Evolutionary conservation across 1,284 basidiomycete species (phyloP), one percentile per base, ranked within the genome.

Genomic region (Rhodotorula mucilaginosa): DNA sequence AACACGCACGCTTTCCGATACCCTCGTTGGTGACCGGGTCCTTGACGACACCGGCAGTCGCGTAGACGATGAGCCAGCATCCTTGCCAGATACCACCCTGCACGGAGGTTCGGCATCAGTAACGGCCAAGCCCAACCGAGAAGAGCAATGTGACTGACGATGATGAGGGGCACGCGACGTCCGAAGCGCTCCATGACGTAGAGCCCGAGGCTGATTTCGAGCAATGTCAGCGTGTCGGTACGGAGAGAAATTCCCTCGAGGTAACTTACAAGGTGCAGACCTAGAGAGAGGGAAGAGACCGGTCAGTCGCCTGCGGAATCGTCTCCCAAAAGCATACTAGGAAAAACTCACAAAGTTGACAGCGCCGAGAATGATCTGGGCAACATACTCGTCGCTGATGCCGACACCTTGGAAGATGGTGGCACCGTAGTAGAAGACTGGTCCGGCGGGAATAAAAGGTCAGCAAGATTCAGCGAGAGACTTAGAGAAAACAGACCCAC

Each of bases 41-140:
- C 70, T 86, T 85, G 0, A 87, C 87, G 1, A 88, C 89, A 44
- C 90, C 90, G 3, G 88, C 90, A 10, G 87, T 85, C 0, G 89
- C 90, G 78, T 90, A 92, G 29, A 90, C 86, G 78, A 91, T 88
- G 26, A 92, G 83, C 90, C 90, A 92, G 13, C 82, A 81, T 0
- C 86, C 84, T 78, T 91, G 89, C 71, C 90, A 90, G 2, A 89
- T 66, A 15, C 88, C 89, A 44, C 89, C 89, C 66, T 65, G 57
- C 2, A 10, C 6, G 26, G 2, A 48, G 26, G 18, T 21, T 21
- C 49, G 10, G 15, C 8, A 19, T 31, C 2, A 39, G 23, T 6
- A 4, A 39, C 13, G n/a, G 48, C 19, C 16, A 29, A 7, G 19
- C 19, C 10, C 2, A 34, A 31, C 12, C 26, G 13, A 13, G 15